Percentiles rank a stretch among this genome's conserved stretches.
Conservation (phyloP, 140 eudicot species). For the Stevia rebaudiana region DNA sequence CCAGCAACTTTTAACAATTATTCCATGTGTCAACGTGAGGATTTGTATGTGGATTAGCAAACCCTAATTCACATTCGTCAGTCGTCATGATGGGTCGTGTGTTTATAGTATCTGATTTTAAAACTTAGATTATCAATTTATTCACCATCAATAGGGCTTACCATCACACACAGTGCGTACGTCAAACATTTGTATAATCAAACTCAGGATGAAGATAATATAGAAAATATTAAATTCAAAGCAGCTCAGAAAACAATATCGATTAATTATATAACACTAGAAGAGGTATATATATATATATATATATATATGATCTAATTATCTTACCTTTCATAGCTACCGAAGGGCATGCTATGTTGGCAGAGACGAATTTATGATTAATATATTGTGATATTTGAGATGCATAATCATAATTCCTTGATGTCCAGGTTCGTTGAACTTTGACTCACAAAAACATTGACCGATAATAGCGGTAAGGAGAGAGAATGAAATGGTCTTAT, state of each 20-base stretch:
- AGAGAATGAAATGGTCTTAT: slow-evolving; percentile 15
- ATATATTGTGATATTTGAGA: slow-evolving; percentile 8
- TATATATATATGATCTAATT: no score
- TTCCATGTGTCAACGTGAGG: slow-evolving; percentile 17
- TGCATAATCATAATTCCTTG: background rate
- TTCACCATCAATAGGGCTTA: slow-evolving; percentile 20
- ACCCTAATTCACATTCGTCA: slow-evolving; percentile 2
- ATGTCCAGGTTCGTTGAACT: slow-evolving; percentile 33
- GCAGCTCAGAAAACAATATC: background rate
- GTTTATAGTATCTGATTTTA: background rate
- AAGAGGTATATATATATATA: background rate
- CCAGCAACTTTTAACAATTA: slow-evolving; percentile 8
- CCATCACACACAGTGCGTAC: background rate
- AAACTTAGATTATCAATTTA: background rate
- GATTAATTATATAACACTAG: background rate
- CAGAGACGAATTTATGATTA: slow-evolving; percentile 9
- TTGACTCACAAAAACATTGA: slow-evolving; percentile 9
- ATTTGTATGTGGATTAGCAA: background rate
- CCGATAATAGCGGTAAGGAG: slow-evolving; percentile 21
- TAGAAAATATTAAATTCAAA: background rate
- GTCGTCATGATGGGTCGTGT: slow-evolving; percentile 5
- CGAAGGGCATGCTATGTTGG: slow-evolving; percentile 28
- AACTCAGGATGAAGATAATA: background rate
- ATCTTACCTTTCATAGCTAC: slow-evolving; percentile 22
- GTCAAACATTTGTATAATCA: slow-evolving; percentile 17